Base-by-base conservation (phyloP, 106 monocot species). In the Iris macrosiphon region DNA sequence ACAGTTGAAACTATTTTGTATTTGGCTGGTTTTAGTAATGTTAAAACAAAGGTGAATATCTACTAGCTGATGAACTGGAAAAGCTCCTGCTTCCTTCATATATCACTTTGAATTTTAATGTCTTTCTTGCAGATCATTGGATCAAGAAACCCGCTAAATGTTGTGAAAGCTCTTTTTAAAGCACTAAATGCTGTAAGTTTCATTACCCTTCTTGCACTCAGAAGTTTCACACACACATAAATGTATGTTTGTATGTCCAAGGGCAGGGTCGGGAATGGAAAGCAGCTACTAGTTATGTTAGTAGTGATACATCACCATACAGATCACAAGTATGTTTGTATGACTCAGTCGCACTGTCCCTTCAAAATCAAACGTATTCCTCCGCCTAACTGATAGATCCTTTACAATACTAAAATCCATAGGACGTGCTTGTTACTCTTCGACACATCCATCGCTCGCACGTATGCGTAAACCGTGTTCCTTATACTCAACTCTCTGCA, bases 21-120 rank as follows among this genome's bases (percentile, higher is more conserved):
- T 55, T 58, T 98, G 60, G 96, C 96, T 67, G 96, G 96, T 50
- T 98, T 76, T 48, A 75, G 78, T 49, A 98, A 98, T 70, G 80
- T 98, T 26, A 98, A 98, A 43, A 70, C 96, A 38, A 98, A 98
- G 96, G 96, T 87, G 15, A 5, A 40, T 47, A 20, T 29, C 0
- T 45, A 6, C n/a, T 32, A 33, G 32, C 31, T 37, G 21, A 41
- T 14, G 17, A 21, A 35, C 52, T 53, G 31, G 0, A 17, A 33
- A 3, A 6, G 10, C 3, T 33, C 7, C 32, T 53, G 6, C 30
- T 14, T 20, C n/a, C 27, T 24, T 40, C 5, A 26, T 28, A 33
- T 33, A 0, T 27, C 14, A 55, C 19, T 21, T 7, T 7, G 26
- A 1, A 13, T 22, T 45, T 43, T 40, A 12, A 35, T 62, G 0